phyloP scores from a whole-genome alignment of 2,329 filamentous ascomycete species.

The Chaetomiaceae sp. region DNA sequence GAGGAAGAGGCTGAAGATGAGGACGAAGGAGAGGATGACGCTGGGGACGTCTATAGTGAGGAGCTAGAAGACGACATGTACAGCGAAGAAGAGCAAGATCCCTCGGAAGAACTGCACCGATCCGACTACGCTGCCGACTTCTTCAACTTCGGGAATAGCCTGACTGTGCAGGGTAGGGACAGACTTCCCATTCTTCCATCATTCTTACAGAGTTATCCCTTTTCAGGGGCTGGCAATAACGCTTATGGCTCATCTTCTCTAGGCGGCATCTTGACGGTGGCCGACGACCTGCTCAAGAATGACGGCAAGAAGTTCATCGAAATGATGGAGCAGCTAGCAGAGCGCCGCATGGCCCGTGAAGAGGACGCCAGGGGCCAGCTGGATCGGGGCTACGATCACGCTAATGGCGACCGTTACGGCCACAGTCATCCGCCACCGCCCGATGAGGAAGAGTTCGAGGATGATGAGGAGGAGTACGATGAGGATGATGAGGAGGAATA shows the following conservation, averaged over 20 bases:
- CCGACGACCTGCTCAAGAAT: slow-evolving; percentile 96
- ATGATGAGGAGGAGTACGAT: slow-evolving; percentile 58
- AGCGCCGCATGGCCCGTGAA: slow-evolving; percentile 94
- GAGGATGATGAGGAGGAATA: slow-evolving; percentile 58
- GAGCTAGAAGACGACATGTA: slow-evolving; percentile 53
- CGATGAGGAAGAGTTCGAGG: slow-evolving; percentile 71
- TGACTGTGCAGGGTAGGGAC: slow-evolving; percentile 80
- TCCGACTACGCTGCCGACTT: slow-evolving; percentile 74
- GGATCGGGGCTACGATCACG: slow-evolving; percentile 49
- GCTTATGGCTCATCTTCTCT: slow-evolving; percentile 38
- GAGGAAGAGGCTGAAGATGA: slow-evolving; percentile 50
- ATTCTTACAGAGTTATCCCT: slow-evolving; percentile 30
- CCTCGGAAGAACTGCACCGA: slow-evolving; percentile 48
- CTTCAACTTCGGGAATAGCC: slow-evolving; percentile 94
- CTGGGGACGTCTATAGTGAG: slow-evolving; percentile 57
- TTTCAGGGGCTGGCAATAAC: slow-evolving; percentile 27
- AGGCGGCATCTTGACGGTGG: slow-evolving; percentile 97
- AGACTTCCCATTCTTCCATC: slow-evolving; percentile 39
- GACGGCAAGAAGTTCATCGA: slow-evolving; percentile 99
- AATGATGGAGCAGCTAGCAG: slow-evolving; percentile 99
- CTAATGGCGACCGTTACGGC: slow-evolving; percentile 56
- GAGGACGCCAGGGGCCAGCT: slow-evolving; percentile 73
- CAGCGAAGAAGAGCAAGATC: slow-evolving; percentile 56
- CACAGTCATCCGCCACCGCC: slow-evolving; percentile 73
- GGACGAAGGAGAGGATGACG: slow-evolving; percentile 36